Base-by-base conservation (phyloP, 2,329 filamentous ascomycete genomes). In the Saccharata proteae region DNA sequence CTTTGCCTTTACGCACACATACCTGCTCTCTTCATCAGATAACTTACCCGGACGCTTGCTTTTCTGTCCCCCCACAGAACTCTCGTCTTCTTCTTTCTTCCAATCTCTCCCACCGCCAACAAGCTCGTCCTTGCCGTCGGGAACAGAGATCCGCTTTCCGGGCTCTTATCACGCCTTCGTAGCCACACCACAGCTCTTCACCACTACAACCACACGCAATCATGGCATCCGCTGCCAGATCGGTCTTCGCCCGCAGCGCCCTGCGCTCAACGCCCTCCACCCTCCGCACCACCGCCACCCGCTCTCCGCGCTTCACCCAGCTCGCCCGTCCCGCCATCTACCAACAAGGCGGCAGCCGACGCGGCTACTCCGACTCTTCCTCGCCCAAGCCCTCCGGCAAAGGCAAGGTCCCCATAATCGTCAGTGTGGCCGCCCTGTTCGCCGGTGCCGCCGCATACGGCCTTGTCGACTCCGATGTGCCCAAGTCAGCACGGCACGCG, bases 321-420 rank as follows among this genome's bases (percentile, higher is more conserved):
- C 19, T 68, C 26, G 67, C 70, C 33, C 72, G 78, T 44, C 71
- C 79, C 47, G 69, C 73, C 44, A 77, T 85, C 67, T 80, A 79
- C 57, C 74, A 77, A 52, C 69, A 78, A 48, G 74, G 74, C n/a
- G n/a, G n/a, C n/a, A n/a, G n/a, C 48, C 80, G 77, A 44, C 81
- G 84, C 43, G 77, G 76, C 59, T 93, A 92, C 63, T 78, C 85
- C 26, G 37, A 39, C 26, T 43, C 43, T 29, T 37, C 44, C 9
- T 44, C 43, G 28, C 24, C 41, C n/a, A 27, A 34, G 7, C 19
- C 19, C 19, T 16, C 23, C 16, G 37, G 40, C 26, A 43, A 40
- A 37, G 62, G 52, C 56, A 58, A 63, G 40, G 62, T 65, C 36
- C 62, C 72, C 43, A 52, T 77, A 46, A 76, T 69, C 61, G 54